These are phyloP conservation scores for Pseudodiploospora longispora DNA, from an alignment of 2,329 filamentous ascomycete species.

Conservation along the genomic window DNA sequence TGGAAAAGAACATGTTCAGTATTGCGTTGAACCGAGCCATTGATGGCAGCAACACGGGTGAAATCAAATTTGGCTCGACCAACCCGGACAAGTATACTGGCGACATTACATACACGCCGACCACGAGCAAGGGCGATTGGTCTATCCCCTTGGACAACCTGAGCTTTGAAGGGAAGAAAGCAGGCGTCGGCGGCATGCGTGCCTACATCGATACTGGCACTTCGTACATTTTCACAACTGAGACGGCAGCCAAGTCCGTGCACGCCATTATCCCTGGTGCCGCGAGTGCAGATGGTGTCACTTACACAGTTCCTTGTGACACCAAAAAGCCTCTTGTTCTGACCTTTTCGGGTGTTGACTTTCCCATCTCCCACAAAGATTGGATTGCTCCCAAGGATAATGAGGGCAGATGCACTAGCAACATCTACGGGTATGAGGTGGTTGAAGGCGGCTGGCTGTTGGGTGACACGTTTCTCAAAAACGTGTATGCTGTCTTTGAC, in stretches of 20 bases:
- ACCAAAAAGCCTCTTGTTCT: conserved; percentile 54
- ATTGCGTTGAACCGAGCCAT: conserved; percentile 60
- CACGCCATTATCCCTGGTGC: conserved; percentile 61
- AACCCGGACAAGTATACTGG: conserved; percentile 62
- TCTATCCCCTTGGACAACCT: conserved; percentile 61
- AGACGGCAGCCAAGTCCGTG: conserved; percentile 55
- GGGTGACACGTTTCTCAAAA: conserved; percentile 81
- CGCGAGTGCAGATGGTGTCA: conserved; percentile 46
- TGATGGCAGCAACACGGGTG: conserved; percentile 62
- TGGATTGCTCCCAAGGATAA: conserved; percentile 49
- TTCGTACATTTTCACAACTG: conserved; percentile 67
- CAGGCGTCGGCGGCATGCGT: conserved; percentile 44
- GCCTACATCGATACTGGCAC: conserved; percentile 83
- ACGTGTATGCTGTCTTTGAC: conserved; percentile 83
- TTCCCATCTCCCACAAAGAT: conserved; percentile 60
- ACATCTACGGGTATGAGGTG: conserved; percentile 64
- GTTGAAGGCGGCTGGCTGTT: conserved; percentile 66
- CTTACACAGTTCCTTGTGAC: conserved; percentile 67
- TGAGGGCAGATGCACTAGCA: conserved; percentile 55
- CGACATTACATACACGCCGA: conserved; percentile 56
- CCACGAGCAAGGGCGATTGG: conserved; percentile 56
- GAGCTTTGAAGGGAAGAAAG: conserved; percentile 50
- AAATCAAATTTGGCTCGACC: conserved; percentile 66
- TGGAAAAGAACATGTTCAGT: conserved; percentile 59
- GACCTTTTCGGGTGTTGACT: conserved; percentile 59